Evolutionary conservation across 2,329 filamentous ascomycete genomes (phyloP).

Genomic region (Uncinocarpus reesii): DNA sequence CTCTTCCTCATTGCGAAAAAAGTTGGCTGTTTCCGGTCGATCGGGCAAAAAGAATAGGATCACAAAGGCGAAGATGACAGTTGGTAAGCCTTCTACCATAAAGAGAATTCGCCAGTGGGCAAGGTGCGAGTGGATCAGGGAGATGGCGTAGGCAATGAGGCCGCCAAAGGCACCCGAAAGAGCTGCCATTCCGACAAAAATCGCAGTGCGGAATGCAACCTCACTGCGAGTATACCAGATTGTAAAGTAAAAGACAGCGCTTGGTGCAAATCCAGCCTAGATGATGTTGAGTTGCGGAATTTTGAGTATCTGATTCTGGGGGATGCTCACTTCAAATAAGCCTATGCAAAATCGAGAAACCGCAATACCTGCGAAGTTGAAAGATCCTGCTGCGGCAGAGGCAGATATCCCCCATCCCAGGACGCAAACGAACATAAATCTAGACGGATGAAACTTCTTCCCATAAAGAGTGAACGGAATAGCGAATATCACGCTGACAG

Average conservation of each 20-base stretch:
- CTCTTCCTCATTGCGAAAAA: conserved; percentile 16
- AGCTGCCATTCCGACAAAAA: conserved; percentile 45
- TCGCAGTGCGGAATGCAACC: conserved; percentile 45
- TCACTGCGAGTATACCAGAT: conserved; percentile 49
- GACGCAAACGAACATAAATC: conserved; percentile 16
- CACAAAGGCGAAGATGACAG: conserved; percentile 34
- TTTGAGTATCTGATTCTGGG: neutral
- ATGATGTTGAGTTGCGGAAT: conserved; percentile 18
- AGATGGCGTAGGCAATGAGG: conserved; percentile 34
- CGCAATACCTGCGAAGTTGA: conserved; percentile 45
- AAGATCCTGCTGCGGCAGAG: conserved; percentile 43
- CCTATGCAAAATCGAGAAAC: conserved; percentile 50
- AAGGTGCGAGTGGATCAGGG: conserved; percentile 24
- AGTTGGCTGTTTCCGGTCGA: conserved; percentile 17
- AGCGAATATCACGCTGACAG: conserved; percentile 14
- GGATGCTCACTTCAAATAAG: conserved; percentile 40
- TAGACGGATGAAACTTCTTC: conserved; percentile 16
- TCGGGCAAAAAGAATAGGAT: conserved; percentile 42
- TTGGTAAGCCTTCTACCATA: conserved; percentile 40
- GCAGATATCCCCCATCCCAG: conserved; percentile 47
- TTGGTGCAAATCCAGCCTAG: conserved; percentile 50
- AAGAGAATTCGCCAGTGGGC: conserved; percentile 45
- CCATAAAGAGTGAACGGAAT: conserved; percentile 16
- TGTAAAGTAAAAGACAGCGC: conserved; percentile 50
- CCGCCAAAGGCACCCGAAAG: conserved; percentile 47